A percentile compares a stretch with the other conserved stretches of the same genome.
phyloP scores from a whole-genome alignment of 495 filamentous ascomycete species.

The Clohesyomyces aquaticus region DNA sequence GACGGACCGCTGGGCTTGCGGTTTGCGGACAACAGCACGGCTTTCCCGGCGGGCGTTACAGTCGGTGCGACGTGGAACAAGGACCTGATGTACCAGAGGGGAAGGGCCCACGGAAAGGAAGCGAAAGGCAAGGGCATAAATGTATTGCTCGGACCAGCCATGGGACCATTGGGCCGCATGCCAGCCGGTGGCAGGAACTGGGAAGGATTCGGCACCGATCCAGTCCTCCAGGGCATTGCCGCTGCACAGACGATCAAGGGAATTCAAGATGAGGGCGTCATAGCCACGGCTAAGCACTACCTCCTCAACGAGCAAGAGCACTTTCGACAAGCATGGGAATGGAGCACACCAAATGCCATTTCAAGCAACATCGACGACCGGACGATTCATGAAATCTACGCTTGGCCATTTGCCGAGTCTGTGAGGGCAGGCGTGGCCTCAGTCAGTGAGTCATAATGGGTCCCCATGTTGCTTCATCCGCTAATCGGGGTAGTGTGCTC shows the following conservation, averaged over 20 bases:
- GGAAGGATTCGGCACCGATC: conserved; percentile 84
- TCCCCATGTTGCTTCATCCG: too few species aligned
- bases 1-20: conserved; percentile 86
- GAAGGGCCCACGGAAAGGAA: conserved; percentile 69
- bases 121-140: conserved; percentile 73
- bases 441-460: too few species aligned
- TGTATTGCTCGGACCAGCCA: conserved; percentile 73
- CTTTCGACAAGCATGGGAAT: conserved; percentile 74
- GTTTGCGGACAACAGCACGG: conserved; percentile 74
- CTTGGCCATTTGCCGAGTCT: conserved; percentile 88
- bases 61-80: conserved; percentile 88
- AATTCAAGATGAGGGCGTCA: conserved; percentile 78
- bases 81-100: conserved; percentile 74
- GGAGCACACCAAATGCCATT: conserved; percentile 72
- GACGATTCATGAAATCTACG: conserved; percentile 79
- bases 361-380: conserved; percentile 84
- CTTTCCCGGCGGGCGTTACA: conserved; percentile 83
- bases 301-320: conserved; percentile 88
- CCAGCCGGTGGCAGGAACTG: conserved; percentile 89
- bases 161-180: conserved; percentile 78
- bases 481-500: too few species aligned
- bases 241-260: conserved; percentile 71
- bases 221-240: conserved; percentile 71
- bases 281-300: conserved; percentile 84
- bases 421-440: conserved; percentile 84